Conservation (phyloP, 2,329 filamentous ascomycete genomes). For the Epicoccum nigrum region DNA sequence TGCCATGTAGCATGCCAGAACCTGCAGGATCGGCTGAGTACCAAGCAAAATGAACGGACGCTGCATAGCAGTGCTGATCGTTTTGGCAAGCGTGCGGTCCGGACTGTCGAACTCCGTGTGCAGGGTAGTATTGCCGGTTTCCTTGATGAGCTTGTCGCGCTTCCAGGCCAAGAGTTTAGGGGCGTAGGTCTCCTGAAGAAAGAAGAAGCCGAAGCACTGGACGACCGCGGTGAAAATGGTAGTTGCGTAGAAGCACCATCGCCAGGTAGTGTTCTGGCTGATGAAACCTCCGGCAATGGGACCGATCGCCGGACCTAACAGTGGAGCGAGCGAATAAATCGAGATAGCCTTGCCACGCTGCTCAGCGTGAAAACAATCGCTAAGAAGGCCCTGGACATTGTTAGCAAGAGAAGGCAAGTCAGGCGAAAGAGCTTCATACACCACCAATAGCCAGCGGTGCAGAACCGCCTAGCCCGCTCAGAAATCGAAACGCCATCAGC, state of each 20-base stretch:
- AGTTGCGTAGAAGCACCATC: constrained; percentile 75
- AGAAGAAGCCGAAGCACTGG: constrained; percentile 66
- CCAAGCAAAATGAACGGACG: constrained; percentile 63
- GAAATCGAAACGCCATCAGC: constrained; percentile 47
- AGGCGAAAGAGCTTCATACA: constrained; percentile 14
- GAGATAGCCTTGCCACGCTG: constrained; percentile 67
- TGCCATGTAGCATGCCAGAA: constrained; percentile 61
- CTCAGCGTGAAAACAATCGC: constrained; percentile 66
- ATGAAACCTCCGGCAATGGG: constrained; percentile 72
- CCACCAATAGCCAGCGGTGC: constrained; percentile 49
- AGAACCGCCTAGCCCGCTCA: constrained; percentile 47
- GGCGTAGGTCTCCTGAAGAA: constrained; percentile 69
- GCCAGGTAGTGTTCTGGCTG: constrained; percentile 68
- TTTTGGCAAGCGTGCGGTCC: constrained; percentile 42
- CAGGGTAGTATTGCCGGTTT: constrained; percentile 66
- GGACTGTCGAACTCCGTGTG: constrained; percentile 58
- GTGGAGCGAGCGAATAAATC: constrained; percentile 67
- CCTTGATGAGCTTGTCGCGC: constrained; percentile 61
- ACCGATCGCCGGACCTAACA: constrained; percentile 69
- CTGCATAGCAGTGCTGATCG: constrained; percentile 50
- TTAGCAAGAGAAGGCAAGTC: neutral
- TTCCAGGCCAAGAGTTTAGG: constrained; percentile 67
- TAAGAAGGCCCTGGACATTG: constrained; percentile 42
- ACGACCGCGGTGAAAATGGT: constrained; percentile 67
- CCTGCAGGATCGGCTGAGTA: constrained; percentile 67